Base-by-base conservation (phyloP, 176 grass and related monocot genomes). In the Oryza meyeriana region DNA sequence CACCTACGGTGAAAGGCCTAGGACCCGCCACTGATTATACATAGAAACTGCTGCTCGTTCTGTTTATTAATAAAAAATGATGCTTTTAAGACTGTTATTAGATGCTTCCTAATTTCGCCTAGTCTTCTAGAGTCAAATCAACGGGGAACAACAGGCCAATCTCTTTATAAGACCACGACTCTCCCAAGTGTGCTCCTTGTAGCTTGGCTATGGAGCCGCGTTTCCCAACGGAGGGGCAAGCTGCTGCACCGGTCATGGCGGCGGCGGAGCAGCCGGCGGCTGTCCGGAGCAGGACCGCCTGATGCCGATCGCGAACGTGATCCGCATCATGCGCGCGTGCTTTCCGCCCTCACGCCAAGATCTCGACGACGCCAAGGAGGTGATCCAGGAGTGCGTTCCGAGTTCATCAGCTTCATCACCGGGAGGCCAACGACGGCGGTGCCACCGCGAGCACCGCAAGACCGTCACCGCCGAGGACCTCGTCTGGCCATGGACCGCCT, bases 361-460 rank as follows among this genome's bases (percentile, higher is more conserved):
- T 93, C 76, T 82, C 91, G 91, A 91, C 28, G 94, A 97, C 39
- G 84, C 94, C n/a, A 97, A 91, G 84, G 91, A 89, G 44, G 38
- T 85, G 63, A 85, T 91, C 59, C 91, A 91, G 81, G 91, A 97
- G 83, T 97, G 94, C 44, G 91, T 97, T 93, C 94, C 0, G 94
- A 93, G 80, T 93, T 93, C 77, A 97, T 97, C 79, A 91, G 88
- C 84, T 97, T 97, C 72, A 44, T 97, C 44, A 97, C 94, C 4
- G 66, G 86, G 91, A 97, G 88, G 91, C 94, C 35, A 97, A 97
- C 69, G 88, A 93, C 9, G n/a, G n/a, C 69, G 81, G 63, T 97
- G 91, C 77, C 86, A 85, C 79, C 5, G 52, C 2, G 94, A 97
- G 90, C 94, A 89, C 62, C 90, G 91, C 62, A 97, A 93, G 80